Evolutionary conservation across 331 rosid genomes (phyloP), one percentile per base, ranked within the genome.

Genomic region (Saraca asoca): DNA sequence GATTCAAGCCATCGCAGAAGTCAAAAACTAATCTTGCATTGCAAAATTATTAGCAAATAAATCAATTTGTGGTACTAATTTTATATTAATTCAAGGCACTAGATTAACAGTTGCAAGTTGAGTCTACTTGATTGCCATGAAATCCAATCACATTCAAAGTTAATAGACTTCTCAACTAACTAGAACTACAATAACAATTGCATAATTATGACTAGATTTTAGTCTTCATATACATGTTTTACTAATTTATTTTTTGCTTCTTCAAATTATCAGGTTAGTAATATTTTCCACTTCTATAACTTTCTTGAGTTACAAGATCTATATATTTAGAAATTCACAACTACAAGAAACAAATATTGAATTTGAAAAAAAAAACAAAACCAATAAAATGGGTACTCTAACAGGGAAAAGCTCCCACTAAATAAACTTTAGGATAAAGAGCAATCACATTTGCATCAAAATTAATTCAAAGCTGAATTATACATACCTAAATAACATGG

Each of bases 401-500:
- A 5, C 24, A 44, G 9, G 38, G 54, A 5, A 6, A 44, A 62
- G 33, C 43, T 51, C 12, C 46, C 12, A 43, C n/a, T 39, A 39
- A 45, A n/a, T 11, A 43, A 14, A n/a, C 43, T 12, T 10, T 9
- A 33, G 41, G 18, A 43, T 17, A 31, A 56, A 17, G 2, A 24
- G 18, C 10, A 33, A 53, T 19, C 72, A 20, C 59, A 70, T 50
- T 34, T 57, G 11, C 8, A 39, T 39, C 43, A 39, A 10, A 62
- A 78, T n/a, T 19, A 58, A 35, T 39, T 37, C 62, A 58, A 19
- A 17, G 41, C 34, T 13, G 37, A 69, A 58, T 38, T 31, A 24
- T 13, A 34, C 18, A 61, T 77, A 92, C 98, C 98, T 94, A 97
- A 78, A 94, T 90, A 70, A 94, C 99, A 75, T 94, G 97, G 77